Evolutionary conservation across 257 asterid genomes (phyloP).

Genomic region (Solanum gandarillasii): DNA sequence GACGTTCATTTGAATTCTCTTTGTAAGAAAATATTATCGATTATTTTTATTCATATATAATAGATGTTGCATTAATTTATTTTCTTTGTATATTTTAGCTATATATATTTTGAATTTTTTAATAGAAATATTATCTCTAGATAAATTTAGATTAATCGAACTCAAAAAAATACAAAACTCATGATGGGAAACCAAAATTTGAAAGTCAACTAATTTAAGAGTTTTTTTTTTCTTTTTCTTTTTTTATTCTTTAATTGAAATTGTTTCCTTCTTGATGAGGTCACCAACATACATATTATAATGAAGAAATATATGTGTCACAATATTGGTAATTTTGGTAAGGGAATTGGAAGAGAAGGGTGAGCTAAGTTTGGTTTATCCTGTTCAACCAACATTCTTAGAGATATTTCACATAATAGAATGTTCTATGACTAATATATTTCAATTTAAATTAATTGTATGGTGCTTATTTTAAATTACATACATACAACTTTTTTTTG

Average conservation of each 20-base stretch:
- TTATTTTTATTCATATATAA: background rate
- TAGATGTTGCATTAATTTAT: background rate
- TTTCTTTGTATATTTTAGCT: background rate
- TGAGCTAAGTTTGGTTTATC: slow-evolving; percentile 9
- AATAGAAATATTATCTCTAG: background rate
- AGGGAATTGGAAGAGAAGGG: background rate
- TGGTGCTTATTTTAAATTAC: background rate
- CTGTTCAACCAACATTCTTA: slow-evolving; percentile 4
- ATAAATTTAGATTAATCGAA: background rate
- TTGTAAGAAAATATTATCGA: background rate
- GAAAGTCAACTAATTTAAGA: background rate
- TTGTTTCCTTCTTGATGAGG: background rate
- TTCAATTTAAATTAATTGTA: background rate
- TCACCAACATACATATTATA: slow-evolving; percentile 5
- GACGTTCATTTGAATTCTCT: background rate
- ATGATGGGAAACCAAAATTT: background rate
- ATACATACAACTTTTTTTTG: background rate
- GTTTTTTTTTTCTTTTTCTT: background rate
- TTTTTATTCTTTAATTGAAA: background rate
- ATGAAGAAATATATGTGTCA: background rate
- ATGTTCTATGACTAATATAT: background rate
- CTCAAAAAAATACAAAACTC: background rate
- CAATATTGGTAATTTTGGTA: background rate
- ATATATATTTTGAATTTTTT: background rate
- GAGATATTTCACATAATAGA: background rate